A percentile compares a stretch with the other conserved stretches of the same genome.
These are phyloP conservation scores for Ophiognomonia clavigignenti-juglandacearum DNA, from an alignment of 2,329 filamentous ascomycete genomes.

Conservation along the genomic window DNA sequence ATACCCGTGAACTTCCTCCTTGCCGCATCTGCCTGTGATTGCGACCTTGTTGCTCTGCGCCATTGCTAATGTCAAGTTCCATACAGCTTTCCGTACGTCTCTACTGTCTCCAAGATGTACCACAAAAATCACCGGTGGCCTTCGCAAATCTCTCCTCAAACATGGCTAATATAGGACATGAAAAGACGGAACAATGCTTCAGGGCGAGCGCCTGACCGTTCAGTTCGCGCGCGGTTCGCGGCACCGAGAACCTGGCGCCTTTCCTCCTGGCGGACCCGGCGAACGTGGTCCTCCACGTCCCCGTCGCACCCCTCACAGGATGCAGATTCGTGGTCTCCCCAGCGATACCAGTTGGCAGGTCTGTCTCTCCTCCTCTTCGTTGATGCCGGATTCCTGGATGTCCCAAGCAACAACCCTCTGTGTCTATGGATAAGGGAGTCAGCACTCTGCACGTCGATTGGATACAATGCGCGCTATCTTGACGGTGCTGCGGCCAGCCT, in stretches of 20 bases:
- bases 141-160: conserved; percentile 20
- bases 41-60: background rate
- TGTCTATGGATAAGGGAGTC: conserved; percentile 17
- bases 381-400: conserved; percentile 41
- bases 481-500: conserved; percentile 7
- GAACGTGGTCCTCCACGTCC: conserved; percentile 66
- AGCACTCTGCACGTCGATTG: conserved; percentile 12
- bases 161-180: conserved; percentile 32
- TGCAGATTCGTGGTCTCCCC: conserved; percentile 96
- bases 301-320: conserved; percentile 89
- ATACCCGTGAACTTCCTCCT: conserved; percentile 17
- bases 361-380: conserved; percentile 66
- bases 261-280: conserved; percentile 37
- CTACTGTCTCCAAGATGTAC: conserved; percentile 25
- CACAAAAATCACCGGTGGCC: conserved; percentile 27
- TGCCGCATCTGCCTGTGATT: too few relatives aligned
- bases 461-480: conserved; percentile 6
- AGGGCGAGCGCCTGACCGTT: conserved; percentile 94
- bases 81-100: conserved; percentile 57
- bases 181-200: conserved; percentile 93
- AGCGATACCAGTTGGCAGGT: conserved; percentile 99
- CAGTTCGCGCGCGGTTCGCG: conserved; percentile 91
- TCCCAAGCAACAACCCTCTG: conserved; percentile 13
- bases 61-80: conserved; percentile 23
- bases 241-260: conserved; percentile 42